Evolutionary conservation across 2,329 filamentous ascomycete species (phyloP), one percentile per base, ranked within the genome.

Genomic region (Helotiales sp.): DNA sequence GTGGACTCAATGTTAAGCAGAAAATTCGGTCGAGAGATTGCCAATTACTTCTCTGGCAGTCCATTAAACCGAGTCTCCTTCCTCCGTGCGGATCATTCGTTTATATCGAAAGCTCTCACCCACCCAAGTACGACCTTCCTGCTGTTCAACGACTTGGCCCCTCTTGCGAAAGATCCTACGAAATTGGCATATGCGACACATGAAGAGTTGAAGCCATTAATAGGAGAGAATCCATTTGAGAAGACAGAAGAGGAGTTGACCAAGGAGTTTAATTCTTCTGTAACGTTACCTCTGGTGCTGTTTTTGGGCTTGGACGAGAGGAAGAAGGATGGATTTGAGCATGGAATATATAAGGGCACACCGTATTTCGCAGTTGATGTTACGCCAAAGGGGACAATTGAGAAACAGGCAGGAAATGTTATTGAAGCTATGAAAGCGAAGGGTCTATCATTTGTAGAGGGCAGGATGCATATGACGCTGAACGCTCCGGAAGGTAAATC

Each of bases 331-430:
- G 81, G 77, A 0, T 82, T 89, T 52, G 69, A 79, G 58, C 66
- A 70, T 66, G 86, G 85, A 59, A 84, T 85, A 48, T 96, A 96
- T 71, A 82, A 79, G 31, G 95, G 93, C 2, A 81, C 82, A 49
- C 93, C 95, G 1, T 96, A 87, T 75, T 99, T 98, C 71, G 93
- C 93, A 1, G 73, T 99, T 12, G 95, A 98, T 71, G 82, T 96
- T 19, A 96, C 93, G 2, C 88, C 91, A 0, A 84, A 81, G 61
- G 87, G 83, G 1, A 78, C 78, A 3, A 76, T 86, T 33, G 84
- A 82, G 57, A 84, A 87, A 2, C 82, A 82, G 42, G 86, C 86
- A 1, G 82, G 83, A 57, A 76, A 76, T 27, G 76, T 93, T 6
- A 80, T 89, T 31, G 76, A 82, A 55, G 75, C 74, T 2, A 73